These are phyloP conservation scores for Scedosporium minutisporum DNA, from an alignment of 2,329 filamentous ascomycete genomes.

Conservation along the genomic window DNA sequence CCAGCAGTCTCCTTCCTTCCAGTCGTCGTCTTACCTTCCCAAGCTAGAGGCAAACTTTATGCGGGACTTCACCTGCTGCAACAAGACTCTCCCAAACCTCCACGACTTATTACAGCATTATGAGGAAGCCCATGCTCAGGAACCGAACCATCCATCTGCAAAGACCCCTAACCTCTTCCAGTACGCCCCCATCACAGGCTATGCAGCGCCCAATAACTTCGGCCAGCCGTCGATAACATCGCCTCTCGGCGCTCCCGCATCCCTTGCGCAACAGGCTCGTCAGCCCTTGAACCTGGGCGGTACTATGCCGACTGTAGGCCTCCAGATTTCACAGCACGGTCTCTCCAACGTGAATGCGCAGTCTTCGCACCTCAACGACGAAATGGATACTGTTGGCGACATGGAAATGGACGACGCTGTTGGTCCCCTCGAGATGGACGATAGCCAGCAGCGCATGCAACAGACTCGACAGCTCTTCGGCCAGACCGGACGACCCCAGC, in stretches of 20 bases:
- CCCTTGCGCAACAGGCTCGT: slow-evolving; percentile 10
- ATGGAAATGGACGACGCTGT: slow-evolving; percentile 94
- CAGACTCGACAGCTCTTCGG: slow-evolving; percentile 61
- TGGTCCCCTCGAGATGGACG: slow-evolving; percentile 54
- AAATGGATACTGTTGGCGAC: slow-evolving; percentile 80
- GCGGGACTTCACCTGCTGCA: slow-evolving; percentile 94
- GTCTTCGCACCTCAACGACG: slow-evolving; percentile 30
- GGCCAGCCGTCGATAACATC: background rate
- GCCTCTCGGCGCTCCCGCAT: background rate
- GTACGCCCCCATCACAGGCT: slow-evolving; percentile 21
- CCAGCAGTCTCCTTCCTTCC: slow-evolving; percentile 85
- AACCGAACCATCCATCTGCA: slow-evolving; percentile 34
- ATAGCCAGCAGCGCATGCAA: slow-evolving; percentile 52
- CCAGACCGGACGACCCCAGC: slow-evolving; percentile 54
- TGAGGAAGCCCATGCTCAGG: slow-evolving; percentile 80
- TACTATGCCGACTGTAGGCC: slow-evolving; percentile 6
- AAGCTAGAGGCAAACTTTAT: slow-evolving; percentile 97
- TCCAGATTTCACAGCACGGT: slow-evolving; percentile 24
- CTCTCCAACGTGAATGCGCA: slow-evolving; percentile 20
- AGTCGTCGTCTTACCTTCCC: slow-evolving; percentile 91
- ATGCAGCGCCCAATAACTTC: background rate
- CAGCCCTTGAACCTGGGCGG: slow-evolving; percentile 8
- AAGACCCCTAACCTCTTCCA: slow-evolving; percentile 29
- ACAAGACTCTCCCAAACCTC: slow-evolving; percentile 76
- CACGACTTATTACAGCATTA: slow-evolving; percentile 96